Base-by-base conservation (phyloP, 106 monocot species). In the Dendrobium huoshanense region DNA sequence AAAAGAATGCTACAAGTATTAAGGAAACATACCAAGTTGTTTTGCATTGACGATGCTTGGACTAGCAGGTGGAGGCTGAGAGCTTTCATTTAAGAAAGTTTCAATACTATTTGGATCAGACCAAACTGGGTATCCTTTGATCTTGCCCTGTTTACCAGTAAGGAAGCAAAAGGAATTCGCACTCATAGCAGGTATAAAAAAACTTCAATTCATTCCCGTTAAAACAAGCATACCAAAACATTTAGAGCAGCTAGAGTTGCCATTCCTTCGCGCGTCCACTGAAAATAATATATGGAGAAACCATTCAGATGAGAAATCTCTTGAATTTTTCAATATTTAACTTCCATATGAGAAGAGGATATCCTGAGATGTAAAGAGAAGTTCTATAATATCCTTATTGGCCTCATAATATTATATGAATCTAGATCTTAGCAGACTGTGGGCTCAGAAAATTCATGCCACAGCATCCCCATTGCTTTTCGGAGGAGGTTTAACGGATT, bases 261-360 rank as follows among this genome's bases (percentile, higher is more conserved):
- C 98, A 99, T 99, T 81, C 98, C 98, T 86, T 99, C 98, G 5
- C 98, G 92, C 6, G 98, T 99, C 98, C 98, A 99, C 98, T 98
- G 83, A 51, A 67, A 75, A 45, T 37, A 70, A 27, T 33, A 79
- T 25, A 3, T 45, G 13, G 74, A 75, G 19, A 44, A 44, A 73
- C 73, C 37, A 4, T 31, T 73, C 16, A 73, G 15, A 67, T 16
- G 4, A 29, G 10, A 77, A 16, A 64, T 2, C 6, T 48, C 40
- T 65, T 31, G 55, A 44, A 24, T 4, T 33, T 27, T 41, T 6
- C 22, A 25, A 18, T 75, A 56, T 27, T 54, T 79, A 45, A 45
- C 45, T 45, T 29, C 68, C 48, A 64, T 45, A 45, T 45, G 45
- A 45, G 0, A 45, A 45, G 45, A 45, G 8, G 8, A 45, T 45